phyloP scores from a whole-genome alignment of 2,329 filamentous ascomycete genomes.

The Acrodontium crateriforme region DNA sequence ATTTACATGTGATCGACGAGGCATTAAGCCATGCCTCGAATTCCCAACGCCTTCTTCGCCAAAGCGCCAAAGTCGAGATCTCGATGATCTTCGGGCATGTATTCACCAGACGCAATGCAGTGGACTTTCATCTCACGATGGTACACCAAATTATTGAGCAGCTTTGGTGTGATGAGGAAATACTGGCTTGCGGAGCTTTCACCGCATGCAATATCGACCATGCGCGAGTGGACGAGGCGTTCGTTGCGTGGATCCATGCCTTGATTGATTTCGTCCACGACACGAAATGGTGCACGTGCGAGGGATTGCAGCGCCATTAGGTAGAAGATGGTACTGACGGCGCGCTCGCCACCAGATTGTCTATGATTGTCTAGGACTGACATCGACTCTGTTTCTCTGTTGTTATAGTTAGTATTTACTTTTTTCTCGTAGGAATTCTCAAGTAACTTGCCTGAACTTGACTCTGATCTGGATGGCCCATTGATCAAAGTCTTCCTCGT shows the following conservation, averaged over 20 bases:
- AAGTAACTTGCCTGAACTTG: conserved; percentile 62
- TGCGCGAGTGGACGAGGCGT: conserved; percentile 91
- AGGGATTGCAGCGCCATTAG: conserved; percentile 95
- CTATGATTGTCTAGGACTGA: conserved; percentile 80
- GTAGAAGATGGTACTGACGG: conserved; percentile 96
- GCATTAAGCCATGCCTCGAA: conserved; percentile 7
- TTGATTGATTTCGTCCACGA: conserved; percentile 99
- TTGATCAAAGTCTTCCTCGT: conserved; percentile 74
- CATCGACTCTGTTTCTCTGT: conserved; percentile 64
- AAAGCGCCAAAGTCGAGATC: conserved; percentile 31
- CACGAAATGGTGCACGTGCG: conserved; percentile 87
- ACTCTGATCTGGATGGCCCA: conserved; percentile 93
- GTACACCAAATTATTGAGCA: conserved; percentile 74
- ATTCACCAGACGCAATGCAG: conserved; percentile 82
- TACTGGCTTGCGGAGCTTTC: conserved; percentile 51
- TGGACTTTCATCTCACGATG: conserved; percentile 84
- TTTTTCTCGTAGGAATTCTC: not conserved
- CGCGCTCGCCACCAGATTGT: conserved; percentile 89
- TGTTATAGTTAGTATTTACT: conserved; percentile 8
- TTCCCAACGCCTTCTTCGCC: conserved; percentile 18
- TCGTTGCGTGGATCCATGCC: conserved; percentile 99
- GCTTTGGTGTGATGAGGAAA: conserved; percentile 94
- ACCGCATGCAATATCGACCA: conserved; percentile 92
- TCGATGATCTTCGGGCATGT: conserved; percentile 30
- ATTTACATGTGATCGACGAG: conserved; percentile 5